Evolutionary conservation across 2,329 filamentous ascomycete species (phyloP).

Genomic region (Alternaria consortialis): DNA sequence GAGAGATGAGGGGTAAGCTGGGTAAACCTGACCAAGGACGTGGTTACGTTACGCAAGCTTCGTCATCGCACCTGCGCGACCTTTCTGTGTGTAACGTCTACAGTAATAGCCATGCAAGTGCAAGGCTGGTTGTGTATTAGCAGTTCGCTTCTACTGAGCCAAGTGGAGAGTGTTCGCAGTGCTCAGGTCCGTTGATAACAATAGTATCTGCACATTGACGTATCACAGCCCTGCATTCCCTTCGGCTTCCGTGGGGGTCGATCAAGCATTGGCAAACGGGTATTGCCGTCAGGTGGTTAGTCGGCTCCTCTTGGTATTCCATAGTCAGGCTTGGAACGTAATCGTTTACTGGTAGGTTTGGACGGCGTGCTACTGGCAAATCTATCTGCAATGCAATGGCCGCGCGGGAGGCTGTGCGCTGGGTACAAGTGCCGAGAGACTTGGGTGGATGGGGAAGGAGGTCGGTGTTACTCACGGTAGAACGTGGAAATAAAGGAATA

Average conservation of each 20-base stretch:
- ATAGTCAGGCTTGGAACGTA: conserved; percentile 1
- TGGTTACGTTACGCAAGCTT: background rate
- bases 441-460: background rate
- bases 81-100: background rate
- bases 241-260: background rate
- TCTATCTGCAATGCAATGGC: conserved; percentile 2
- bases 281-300: conserved; percentile 3
- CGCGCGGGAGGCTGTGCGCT: conserved; percentile 3
- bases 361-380: conserved; percentile 3
- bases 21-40: background rate
- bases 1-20: conserved; percentile 2
- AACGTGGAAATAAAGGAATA: background rate
- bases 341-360: conserved; percentile 1
- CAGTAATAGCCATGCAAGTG: conserved; percentile 1
- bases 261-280: conserved; percentile 4
- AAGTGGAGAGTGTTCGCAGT: background rate
- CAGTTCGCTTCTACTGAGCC: background rate
- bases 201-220: conserved; percentile 1
- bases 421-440: background rate
- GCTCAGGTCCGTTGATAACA: background rate
- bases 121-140: background rate
- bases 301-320: background rate
- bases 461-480: background rate
- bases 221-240: background rate
- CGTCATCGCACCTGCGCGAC: conserved; percentile 3